A percentile compares a stretch with the other conserved stretches of the same genome.
Evolutionary conservation across 192 early-diverging fungal genomes (phyloP).

Genomic region (Linnemannia hyalina): DNA sequence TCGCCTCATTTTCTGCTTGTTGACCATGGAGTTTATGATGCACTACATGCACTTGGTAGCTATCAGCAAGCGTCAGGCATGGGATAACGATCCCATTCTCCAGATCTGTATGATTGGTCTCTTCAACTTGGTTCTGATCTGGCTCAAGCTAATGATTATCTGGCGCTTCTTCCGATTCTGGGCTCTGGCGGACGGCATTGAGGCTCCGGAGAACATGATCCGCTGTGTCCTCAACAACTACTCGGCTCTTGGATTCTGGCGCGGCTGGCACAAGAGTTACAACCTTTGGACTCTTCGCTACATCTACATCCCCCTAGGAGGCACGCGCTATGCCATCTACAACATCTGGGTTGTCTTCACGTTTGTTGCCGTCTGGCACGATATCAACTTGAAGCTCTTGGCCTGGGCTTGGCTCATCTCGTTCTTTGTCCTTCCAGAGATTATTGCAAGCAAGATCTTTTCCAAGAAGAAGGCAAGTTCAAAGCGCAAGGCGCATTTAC

Average conservation of each 20-base stretch:
- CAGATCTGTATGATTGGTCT: constrained; percentile 91
- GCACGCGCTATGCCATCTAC: constrained; percentile 72
- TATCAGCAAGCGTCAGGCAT: constrained; percentile 88
- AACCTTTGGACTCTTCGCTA: constrained; percentile 93
- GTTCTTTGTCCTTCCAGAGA: constrained; percentile 90
- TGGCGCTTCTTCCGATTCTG: constrained; percentile 98
- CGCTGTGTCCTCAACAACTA: constrained; percentile 98
- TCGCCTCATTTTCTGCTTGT: constrained; percentile 71
- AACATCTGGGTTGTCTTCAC: constrained; percentile 93
- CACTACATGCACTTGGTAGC: constrained; percentile 93
- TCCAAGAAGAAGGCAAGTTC: constrained; percentile 61
- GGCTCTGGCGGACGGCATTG: constrained; percentile 93
- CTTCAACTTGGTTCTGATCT: constrained; percentile 91
- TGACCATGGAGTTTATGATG: constrained; percentile 91
- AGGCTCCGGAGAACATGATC: constrained; percentile 94
- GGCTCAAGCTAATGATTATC: constrained; percentile 93
- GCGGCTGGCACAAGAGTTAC: constrained; percentile 95
- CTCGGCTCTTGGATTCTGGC: constrained; percentile 94
- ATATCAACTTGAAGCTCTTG: constrained; percentile 84
- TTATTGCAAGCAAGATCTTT: constrained; percentile 71
- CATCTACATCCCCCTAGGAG: constrained; percentile 95
- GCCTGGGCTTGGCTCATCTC: constrained; percentile 95
- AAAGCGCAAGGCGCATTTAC: neutral
- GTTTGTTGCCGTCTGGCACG: constrained; percentile 99
- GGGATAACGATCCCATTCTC: constrained; percentile 82